Evolutionary conservation across 352 stramenopile genomes (phyloP).

Genomic region (Globisporangium carolinianum): DNA sequence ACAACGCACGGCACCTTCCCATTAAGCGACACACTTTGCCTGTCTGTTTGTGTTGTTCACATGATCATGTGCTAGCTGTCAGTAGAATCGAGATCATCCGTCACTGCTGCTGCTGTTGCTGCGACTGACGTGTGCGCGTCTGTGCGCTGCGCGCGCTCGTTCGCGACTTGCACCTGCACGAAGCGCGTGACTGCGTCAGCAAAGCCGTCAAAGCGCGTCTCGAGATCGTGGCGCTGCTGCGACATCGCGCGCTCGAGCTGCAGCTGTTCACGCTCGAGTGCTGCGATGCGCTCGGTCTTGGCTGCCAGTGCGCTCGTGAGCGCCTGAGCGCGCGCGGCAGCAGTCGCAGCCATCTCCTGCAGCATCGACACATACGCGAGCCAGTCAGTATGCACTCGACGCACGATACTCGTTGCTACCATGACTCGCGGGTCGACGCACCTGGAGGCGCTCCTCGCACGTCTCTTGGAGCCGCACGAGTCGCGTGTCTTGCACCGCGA

Average conservation of each 20-base stretch:
- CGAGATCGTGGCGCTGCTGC: conserved; percentile 36
- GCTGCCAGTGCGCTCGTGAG: conserved; percentile 21
- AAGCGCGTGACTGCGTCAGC: conserved; percentile 44
- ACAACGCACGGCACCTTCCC: too few species aligned
- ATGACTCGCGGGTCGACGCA: conserved; percentile 7
- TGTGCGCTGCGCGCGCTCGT: conserved; percentile 28
- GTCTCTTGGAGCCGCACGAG: conserved; percentile 27
- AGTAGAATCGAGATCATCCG: not conserved
- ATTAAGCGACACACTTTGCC: too few species aligned
- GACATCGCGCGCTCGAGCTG: conserved; percentile 35
- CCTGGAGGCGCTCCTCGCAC: conserved; percentile 44
- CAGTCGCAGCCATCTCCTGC: conserved; percentile 18
- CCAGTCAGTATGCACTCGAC: not conserved
- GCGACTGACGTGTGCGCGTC: not conserved
- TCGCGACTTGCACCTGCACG: conserved; percentile 46
- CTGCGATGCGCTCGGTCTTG: conserved; percentile 20
- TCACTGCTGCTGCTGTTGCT: not conserved
- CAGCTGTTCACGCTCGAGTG: conserved; percentile 34
- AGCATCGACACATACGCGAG: not conserved
- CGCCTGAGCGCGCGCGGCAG: conserved; percentile 23
- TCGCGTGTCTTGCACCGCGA: conserved; percentile 32
- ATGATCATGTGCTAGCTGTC: too few species aligned
- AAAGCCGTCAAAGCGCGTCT: conserved; percentile 49
- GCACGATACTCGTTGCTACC: not conserved
- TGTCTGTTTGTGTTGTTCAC: not conserved